Conservation (phyloP, 345 rosid genomes). For the Limnanthes douglasii region DNA sequence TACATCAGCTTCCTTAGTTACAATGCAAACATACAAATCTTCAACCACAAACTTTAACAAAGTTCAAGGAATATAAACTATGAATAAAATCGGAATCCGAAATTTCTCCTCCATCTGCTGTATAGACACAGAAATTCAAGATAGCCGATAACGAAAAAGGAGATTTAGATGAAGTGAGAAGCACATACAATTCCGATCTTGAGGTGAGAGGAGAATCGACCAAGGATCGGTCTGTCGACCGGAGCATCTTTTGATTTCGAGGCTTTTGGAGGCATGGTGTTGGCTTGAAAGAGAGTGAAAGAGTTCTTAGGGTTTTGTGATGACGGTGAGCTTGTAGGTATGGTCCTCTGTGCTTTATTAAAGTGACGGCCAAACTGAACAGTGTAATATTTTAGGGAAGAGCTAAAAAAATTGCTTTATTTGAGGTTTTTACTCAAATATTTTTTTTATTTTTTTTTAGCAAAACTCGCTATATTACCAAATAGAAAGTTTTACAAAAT, state of each 20-base stretch:
- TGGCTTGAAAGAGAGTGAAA: conserved; percentile 4
- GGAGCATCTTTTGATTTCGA: conserved; percentile 85
- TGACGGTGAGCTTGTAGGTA: no score
- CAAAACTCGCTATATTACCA: no score
- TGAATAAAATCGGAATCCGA: no score
- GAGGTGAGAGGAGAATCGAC: conserved; percentile 98
- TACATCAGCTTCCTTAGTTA: background rate
- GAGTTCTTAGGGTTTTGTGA: conserved; percentile 25
- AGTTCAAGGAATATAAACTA: no score
- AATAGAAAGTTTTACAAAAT: no score
- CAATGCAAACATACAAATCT: background rate
- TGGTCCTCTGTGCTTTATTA: no score
- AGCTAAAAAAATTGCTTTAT: no score
- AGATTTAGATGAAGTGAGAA: background rate
- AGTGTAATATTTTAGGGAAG: no score
- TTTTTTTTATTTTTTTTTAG: no score
- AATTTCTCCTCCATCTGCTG: no score
- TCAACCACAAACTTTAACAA: background rate
- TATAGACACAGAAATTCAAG: background rate
- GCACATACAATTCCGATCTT: conserved; percentile 82
- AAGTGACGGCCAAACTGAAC: no score
- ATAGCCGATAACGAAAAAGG: background rate
- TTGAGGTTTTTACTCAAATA: no score
- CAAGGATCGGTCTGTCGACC: conserved; percentile 80
- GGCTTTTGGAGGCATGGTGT: conserved; percentile 81